Base-by-base conservation (phyloP, 2,329 filamentous ascomycete species). In the Fusarium austroafricanum region DNA sequence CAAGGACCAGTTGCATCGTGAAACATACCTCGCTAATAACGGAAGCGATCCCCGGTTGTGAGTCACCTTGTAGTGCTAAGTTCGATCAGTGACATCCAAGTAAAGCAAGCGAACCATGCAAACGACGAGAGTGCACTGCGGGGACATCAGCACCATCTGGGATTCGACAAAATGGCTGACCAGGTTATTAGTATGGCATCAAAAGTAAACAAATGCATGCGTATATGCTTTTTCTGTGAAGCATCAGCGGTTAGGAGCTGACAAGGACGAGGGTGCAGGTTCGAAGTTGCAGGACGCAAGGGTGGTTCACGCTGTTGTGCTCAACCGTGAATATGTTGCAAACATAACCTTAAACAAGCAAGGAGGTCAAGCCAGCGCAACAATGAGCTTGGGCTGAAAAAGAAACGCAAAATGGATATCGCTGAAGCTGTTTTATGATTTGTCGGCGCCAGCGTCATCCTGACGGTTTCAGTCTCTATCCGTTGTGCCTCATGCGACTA, bases 281-380 rank as follows among this genome's bases (percentile, higher is more conserved):
- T 26, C 42, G 52, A 55, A 61, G 61, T 57, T 54, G 59, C 43
- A 37, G 63, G 58, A 60, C 57, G 57, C 63, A 71, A 65, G 67
- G 61, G 57, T 50, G 37, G 60, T 71, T 71, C 72, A 74, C 71
- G 72, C 51, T 70, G 64, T 39, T 54, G 47, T 65, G 58, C 49
- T 68, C 46, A 26, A 42, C 57, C 72, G 72, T 74, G 72, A 74
- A 74, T 66, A 71, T 65, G 61, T 58, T 52, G 62, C 56, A 70
- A 70, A 55, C 55, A 57, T 43, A 56, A 38, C 52, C 26, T 47
- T 45, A 39, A 59, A 23, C 10, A 47, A 54, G 28, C 28, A 43
- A 61, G 50, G 46, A 70, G 49, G 38, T 42, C 31, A 39, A 43
- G 20, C 20, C 40, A 45, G 38, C 46, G 46, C 44, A 51, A 23